Conservation (phyloP, 805 yeast species). For the Peterozyma xylosa region DNA sequence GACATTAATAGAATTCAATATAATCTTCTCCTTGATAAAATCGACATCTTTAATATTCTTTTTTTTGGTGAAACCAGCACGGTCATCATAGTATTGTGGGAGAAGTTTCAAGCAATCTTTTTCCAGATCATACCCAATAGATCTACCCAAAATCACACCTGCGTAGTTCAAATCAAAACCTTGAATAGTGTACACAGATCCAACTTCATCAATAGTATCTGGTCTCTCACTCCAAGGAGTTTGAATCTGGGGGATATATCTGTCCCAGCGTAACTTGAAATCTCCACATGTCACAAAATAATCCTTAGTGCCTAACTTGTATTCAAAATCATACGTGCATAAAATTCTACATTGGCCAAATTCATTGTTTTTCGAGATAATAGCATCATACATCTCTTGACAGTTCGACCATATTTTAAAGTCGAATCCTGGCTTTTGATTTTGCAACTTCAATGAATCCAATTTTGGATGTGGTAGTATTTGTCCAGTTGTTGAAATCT, state of each 20-base stretch:
- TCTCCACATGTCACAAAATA: slow-evolving; percentile 37
- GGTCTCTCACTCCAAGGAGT: slow-evolving; percentile 39
- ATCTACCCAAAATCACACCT: slow-evolving; percentile 36
- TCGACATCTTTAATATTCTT: slow-evolving; percentile 28
- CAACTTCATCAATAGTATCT: slow-evolving; percentile 39
- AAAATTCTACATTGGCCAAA: no score
- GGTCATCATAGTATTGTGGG: slow-evolving; percentile 34
- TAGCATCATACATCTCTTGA: no score
- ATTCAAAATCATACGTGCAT: slow-evolving; percentile 25
- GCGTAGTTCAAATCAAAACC: slow-evolving; percentile 42
- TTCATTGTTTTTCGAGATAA: no score
- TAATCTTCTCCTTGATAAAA: slow-evolving; percentile 28
- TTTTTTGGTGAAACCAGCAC: slow-evolving; percentile 36
- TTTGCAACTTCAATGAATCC: slow-evolving; percentile 4
- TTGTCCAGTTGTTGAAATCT: slow-evolving; percentile 24
- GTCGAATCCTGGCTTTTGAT: no score
- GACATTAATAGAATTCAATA: slow-evolving; percentile 36
- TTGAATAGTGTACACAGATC: slow-evolving; percentile 39
- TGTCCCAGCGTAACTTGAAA: slow-evolving; percentile 38
- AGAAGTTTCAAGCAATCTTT: slow-evolving; percentile 25
- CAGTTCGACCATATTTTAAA: no score
- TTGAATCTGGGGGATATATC: slow-evolving; percentile 30
- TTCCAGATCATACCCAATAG: slow-evolving; percentile 28
- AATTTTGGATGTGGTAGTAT: slow-evolving; percentile 25
- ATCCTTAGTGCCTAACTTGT: slow-evolving; percentile 35